Conservation (phyloP, 768 basidiomycete genomes). For the Auricularia sp. region DNA sequence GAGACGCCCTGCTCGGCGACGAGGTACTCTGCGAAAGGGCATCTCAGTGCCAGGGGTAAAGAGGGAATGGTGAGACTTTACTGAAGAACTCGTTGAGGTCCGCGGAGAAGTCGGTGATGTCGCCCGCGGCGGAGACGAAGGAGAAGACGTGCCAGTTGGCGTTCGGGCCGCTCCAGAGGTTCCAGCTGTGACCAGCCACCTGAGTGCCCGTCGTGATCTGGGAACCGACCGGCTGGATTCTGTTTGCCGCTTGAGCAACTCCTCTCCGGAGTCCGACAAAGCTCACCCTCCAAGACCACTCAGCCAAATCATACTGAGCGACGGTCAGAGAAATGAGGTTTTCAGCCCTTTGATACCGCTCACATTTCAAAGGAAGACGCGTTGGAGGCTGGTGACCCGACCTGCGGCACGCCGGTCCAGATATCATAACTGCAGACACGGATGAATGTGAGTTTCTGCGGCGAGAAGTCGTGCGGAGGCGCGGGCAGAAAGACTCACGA, state of each 20-base stretch:
- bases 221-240: slow-evolving; percentile 48
- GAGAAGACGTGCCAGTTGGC: slow-evolving; percentile 47
- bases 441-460: not conserved
- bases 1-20: slow-evolving; percentile 38
- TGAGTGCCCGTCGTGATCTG: slow-evolving; percentile 31
- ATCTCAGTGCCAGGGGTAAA: not conserved
- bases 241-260: slow-evolving; percentile 10
- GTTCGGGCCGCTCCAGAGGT: slow-evolving; percentile 46
- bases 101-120: slow-evolving; percentile 41
- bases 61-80: slow-evolving; percentile 17
- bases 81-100: slow-evolving; percentile 49
- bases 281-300: slow-evolving; percentile 44
- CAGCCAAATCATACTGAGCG: slow-evolving; percentile 48
- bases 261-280: not conserved
- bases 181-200: slow-evolving; percentile 44
- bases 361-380: slow-evolving; percentile 47
- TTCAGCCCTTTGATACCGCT: slow-evolving; percentile 9
- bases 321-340: not conserved
- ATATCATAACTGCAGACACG: slow-evolving; percentile 36
- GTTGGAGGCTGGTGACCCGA: slow-evolving; percentile 36
- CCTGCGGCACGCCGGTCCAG: slow-evolving; percentile 37
- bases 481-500: slow-evolving; percentile 22
- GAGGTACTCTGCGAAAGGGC: slow-evolving; percentile 32
- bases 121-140: slow-evolving; percentile 39
- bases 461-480: not conserved